Percentiles rank a stretch among this genome's conserved stretches.
Evolutionary conservation across 1,284 basidiomycete genomes (phyloP).

Genomic region (Blastosporella zonata): DNA sequence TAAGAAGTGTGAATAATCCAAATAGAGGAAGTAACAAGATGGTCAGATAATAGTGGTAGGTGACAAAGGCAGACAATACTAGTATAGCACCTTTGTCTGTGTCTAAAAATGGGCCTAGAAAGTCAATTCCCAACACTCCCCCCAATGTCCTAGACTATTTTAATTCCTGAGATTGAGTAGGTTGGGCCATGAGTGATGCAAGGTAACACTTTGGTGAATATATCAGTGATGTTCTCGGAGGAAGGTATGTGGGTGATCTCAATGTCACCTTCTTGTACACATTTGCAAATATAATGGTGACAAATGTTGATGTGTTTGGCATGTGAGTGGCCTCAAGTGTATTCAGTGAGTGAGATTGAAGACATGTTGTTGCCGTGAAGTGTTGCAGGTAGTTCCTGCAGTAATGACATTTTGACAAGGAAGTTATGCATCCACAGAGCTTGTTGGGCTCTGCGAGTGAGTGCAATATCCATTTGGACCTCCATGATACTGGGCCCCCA

Average conservation of each 20-base stretch:
- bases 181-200: not conserved
- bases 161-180: not conserved
- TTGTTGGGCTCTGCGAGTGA: constrained; percentile 26
- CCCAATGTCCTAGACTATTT: not conserved
- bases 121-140: not conserved
- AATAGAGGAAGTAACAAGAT: too few relatives aligned
- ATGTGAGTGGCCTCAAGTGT: constrained; percentile 27
- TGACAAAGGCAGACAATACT: too few relatives aligned
- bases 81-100: too few relatives aligned
- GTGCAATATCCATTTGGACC: constrained; percentile 30
- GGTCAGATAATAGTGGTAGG: too few relatives aligned
- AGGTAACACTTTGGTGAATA: constrained; percentile 36
- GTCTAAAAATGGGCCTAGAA: too few relatives aligned
- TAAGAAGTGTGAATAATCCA: too few relatives aligned
- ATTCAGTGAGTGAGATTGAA: constrained; percentile 32
- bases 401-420: constrained; percentile 25
- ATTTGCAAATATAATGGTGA: constrained; percentile 39
- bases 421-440: constrained; percentile 31
- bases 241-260: constrained; percentile 12
- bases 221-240: constrained; percentile 34
- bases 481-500: constrained; percentile 31
- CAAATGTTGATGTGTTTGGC: constrained; percentile 43
- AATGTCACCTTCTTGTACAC: constrained; percentile 27
- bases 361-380: constrained; percentile 37
- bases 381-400: constrained; percentile 17